phyloP scores from a whole-genome alignment of 179 eudicot genomes.

The Silene noctiflora region DNA sequence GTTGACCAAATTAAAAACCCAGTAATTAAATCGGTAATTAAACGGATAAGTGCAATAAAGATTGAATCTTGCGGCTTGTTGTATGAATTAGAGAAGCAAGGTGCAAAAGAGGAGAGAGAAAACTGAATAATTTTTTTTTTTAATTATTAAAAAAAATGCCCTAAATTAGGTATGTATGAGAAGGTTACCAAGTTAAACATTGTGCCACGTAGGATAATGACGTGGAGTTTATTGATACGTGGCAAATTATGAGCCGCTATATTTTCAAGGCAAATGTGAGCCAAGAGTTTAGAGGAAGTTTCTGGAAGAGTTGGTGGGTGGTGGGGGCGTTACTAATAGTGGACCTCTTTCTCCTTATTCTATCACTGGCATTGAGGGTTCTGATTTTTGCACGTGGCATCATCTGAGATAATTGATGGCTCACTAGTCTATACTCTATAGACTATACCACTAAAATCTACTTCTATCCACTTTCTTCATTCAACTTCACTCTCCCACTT shows the following conservation, averaged over 20 bases:
- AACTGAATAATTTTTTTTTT: not conserved
- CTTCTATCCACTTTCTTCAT: no score
- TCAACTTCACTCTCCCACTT: no score
- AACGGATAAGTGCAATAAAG: not conserved
- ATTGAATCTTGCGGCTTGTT: not conserved
- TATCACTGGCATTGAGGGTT: conserved; percentile 9
- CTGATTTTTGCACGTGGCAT: conserved; percentile 25
- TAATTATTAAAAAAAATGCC: not conserved
- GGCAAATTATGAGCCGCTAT: conserved; percentile 41
- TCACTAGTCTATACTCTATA: no score
- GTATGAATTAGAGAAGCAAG: conserved; percentile 3
- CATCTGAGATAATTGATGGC: not conserved
- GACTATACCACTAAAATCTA: no score
- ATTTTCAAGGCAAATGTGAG: conserved; percentile 29
- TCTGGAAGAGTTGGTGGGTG: conserved; percentile 55
- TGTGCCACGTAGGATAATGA: conserved; percentile 70
- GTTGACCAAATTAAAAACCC: conserved; percentile 5
- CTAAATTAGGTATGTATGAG: conserved; percentile 24
- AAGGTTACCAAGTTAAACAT: conserved; percentile 34
- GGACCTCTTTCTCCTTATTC: not conserved
- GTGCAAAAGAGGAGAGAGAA: conserved; percentile 9
- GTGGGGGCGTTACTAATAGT: conserved; percentile 11
- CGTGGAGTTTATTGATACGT: conserved; percentile 48
- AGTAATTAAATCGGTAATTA: not conserved
- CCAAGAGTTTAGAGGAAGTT: conserved; percentile 70